Base-by-base conservation (phyloP, 371 early-diverging fungal genomes). In the Mucor piriformis region DNA sequence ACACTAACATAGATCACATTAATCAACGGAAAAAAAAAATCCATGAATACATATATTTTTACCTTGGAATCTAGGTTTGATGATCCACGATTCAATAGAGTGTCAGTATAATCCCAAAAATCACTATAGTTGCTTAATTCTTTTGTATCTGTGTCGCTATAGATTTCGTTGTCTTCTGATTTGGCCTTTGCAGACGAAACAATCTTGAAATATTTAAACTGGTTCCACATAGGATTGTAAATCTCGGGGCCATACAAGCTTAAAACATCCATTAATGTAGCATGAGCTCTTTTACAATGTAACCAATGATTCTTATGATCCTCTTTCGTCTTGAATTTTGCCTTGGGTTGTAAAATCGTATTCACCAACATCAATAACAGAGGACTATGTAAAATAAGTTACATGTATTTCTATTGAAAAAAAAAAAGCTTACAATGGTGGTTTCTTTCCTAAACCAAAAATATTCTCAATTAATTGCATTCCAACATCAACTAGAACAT, bases 381-480 rank as follows among this genome's bases (percentile, higher is more conserved):
- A 18, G 51, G 29, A 27, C 67, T 67, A 50, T 2, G 42, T 15
- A 33, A 21, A 8, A n/a, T n/a, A n/a, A n/a, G n/a, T n/a, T n/a
- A n/a, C n/a, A n/a, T n/a, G 6, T 15, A 32, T 18, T 40, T 6
- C 2, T 6, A 20, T 43, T 3, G 50, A 43, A 13, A n/a, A 11
- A 54, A 13, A 37, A 6, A 12, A 40, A 49, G 1, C 8, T 54
- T 67, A 67, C 67, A 59, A 50, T 21, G 67, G 59, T 13, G 63
- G 67, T 11, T 55, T 67, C 40, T 59, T 67, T 16, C 59, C 63
- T 7, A 46, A 35, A 8, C 56, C 59, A 32, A 63, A 40, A 10
- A 42, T 49, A 20, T 59, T 63, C 47, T 55, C 63, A 16, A 67
- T 62, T 15, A 67, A n/a, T 27, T 62, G 63, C 59, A 67, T 63